Base-by-base conservation (phyloP, 495 filamentous ascomycete species). In the Melanomma pulvis-pyrius region DNA sequence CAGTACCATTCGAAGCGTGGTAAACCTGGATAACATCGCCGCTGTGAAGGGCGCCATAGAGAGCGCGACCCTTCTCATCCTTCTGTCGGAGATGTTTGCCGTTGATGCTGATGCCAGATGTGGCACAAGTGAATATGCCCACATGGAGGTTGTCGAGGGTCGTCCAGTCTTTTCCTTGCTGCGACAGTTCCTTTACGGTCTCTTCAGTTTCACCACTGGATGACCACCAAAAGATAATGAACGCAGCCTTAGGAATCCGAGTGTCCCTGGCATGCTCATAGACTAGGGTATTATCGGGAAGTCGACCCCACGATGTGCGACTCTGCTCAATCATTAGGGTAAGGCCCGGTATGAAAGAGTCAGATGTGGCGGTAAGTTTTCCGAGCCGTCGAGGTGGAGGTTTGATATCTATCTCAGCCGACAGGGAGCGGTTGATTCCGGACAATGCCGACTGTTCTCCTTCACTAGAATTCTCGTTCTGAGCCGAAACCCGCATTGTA, bases 161-260 rank as follows among this genome's bases (percentile, higher is more conserved):
- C 59, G 75, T 79, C 85, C 85, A 94, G 52, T 86, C 81, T 59
- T 85, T 81, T 8, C 85, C 82, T 22, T 82, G 68, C 25, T 82
- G 79, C 28, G 85, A 81, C 1, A 73, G 73, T 2, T 80, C 72
- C n/a, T 89, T 24, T 50, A 50, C 85, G 4, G 73, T 73, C 1
- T 79, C 73, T 19, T 88, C 86, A 64, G 90, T 86, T 1, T 82
- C 83, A 0, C 39, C 32, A 30, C 41, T 34, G 9, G 83, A 81
- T 25, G 84, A 84, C 83, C 87, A 91, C 68, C 92, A 86, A 17
- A 87, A 80, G 56, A 97, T 81, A 67, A 88, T 87, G 68, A 96
- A 83, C n/a, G 88, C 92, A 58, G 86, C 86, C 70, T 92, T 92
- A 5, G 92, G 90, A 30, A 97, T 86, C 22, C 85, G 87, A 4